Evolutionary conservation across 2,329 filamentous ascomycete genomes (phyloP), one percentile per base, ranked within the genome.

Genomic region (Juglanconis juglandina): DNA sequence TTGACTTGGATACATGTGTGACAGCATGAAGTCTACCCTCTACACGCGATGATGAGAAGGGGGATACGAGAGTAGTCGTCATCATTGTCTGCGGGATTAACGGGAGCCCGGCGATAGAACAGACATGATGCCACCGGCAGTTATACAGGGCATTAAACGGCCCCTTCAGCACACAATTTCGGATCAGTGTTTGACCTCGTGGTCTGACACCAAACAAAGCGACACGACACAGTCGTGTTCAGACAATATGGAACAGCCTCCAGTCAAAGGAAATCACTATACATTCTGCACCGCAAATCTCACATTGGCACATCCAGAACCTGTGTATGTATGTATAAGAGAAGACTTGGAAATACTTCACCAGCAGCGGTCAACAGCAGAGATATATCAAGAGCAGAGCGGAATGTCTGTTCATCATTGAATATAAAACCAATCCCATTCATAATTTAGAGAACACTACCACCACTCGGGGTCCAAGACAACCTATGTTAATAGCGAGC

Each of bases 291-390:
- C 44, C 44, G 57, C 60, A 60, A 33, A 62, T 57, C 24, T 56
- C 17, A 13, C 46, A 46, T 11, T 24, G 35, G 17, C 17, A 24
- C 10, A 30, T 42, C 30, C 37, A 46, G 53, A 56, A 30, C 52
- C 58, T 50, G 37, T 57, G 51, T 58, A 58, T 48, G 56, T 62
- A 51, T 56, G 48, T 48, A 62, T 9, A 44, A 50, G 50, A 46
- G 53, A 54, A 48, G 41, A 54, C 24, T 54, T 54, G 50, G 50
- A 56, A 49, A 50, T 17, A 47, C 11, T 56, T 3, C 11, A 42
- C 35, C 14, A 48, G 46, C 46, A 57, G 46, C 47, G 47, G 34
- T 24, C 24, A 39, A 39, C 11, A 50, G 9, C 35, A 41, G 8
- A 9, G 34, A 17, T 33, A 57, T 10, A 34, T 34, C 30, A 30